phyloP scores from a whole-genome alignment of 768 basidiomycete species.

The Cystofilobasidium ferigula region DNA sequence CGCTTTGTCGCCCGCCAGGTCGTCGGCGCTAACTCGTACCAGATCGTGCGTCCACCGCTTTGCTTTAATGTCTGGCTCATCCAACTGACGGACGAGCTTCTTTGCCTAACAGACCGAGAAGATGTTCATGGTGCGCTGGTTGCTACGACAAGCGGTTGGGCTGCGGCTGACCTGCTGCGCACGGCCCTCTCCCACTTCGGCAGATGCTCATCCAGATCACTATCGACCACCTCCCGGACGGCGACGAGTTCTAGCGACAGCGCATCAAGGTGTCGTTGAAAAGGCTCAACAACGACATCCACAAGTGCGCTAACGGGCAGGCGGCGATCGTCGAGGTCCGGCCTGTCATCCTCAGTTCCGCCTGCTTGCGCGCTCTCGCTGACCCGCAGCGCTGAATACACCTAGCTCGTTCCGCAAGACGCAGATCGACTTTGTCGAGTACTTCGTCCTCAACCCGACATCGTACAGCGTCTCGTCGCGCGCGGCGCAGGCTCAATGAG shows the following conservation, averaged over 20 bases:
- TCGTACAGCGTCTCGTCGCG: not conserved
- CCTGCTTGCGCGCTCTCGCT: no score
- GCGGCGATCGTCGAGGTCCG: constrained; percentile 5
- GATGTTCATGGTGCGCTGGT: not conserved
- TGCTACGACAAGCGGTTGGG: no score
- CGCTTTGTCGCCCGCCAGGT: not conserved
- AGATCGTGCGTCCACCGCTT: not conserved
- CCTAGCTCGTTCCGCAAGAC: constrained; percentile 12
- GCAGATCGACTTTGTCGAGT: not conserved
- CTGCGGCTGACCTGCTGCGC: no score
- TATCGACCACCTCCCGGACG: constrained; percentile 1
- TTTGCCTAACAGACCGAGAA: not conserved
- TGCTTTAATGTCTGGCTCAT: not conserved
- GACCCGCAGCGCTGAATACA: no score
- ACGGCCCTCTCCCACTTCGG: not conserved
- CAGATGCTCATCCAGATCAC: not conserved
- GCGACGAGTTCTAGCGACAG: not conserved
- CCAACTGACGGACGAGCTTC: not conserved
- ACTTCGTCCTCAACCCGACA: not conserved
- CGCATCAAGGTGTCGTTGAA: constrained; percentile 12
- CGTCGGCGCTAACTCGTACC: not conserved
- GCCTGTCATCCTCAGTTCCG: not conserved
- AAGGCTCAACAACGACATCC: constrained; percentile 13
- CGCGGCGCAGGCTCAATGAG: not conserved
- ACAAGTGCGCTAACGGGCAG: constrained; percentile 7